These are phyloP conservation scores for Penicillium cataractarum DNA, from an alignment of 495 filamentous ascomycete genomes.

Conservation along the genomic window DNA sequence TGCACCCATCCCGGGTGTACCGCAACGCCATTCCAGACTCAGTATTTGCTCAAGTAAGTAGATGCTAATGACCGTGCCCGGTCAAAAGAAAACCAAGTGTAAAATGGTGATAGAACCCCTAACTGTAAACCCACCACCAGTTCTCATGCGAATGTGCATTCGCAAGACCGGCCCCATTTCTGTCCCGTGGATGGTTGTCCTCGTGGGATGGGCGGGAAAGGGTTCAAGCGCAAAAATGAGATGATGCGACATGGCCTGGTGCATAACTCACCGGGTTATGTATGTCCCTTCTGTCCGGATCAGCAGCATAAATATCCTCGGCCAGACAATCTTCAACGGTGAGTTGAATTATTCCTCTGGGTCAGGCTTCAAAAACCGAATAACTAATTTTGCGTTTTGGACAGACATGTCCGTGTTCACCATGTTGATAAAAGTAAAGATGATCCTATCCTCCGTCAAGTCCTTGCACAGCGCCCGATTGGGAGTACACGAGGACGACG, in stretches of 20 bases:
- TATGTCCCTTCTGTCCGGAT: constrained; percentile 96
- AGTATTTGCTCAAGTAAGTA: constrained; percentile 76
- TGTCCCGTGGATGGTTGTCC: constrained; percentile 82
- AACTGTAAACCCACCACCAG: constrained; percentile 48
- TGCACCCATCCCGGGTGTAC: constrained; percentile 77
- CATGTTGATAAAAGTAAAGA: constrained; percentile 87
- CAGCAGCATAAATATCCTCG: constrained; percentile 95
- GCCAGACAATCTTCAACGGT: constrained; percentile 98
- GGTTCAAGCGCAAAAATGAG: constrained; percentile 98
- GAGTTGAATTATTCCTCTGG: constrained; percentile 22
- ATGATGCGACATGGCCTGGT: constrained; percentile 98
- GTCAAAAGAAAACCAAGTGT: neutral
- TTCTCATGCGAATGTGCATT: constrained; percentile 98
- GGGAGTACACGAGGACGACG: constrained; percentile 83
- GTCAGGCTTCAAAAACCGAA: neutral
- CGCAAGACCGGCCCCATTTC: constrained; percentile 85
- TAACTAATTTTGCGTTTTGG: neutral
- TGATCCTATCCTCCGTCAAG: constrained; percentile 75
- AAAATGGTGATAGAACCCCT: neutral
- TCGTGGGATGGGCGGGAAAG: constrained; percentile 81
- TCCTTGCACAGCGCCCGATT: constrained; percentile 80
- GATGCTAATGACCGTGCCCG: neutral
- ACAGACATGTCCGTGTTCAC: constrained; percentile 85
- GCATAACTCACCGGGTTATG: constrained; percentile 92
- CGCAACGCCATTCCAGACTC: constrained; percentile 89